Conservation (phyloP, 129 eudicot genomes). For the Heracleum sosnowskyi region DNA sequence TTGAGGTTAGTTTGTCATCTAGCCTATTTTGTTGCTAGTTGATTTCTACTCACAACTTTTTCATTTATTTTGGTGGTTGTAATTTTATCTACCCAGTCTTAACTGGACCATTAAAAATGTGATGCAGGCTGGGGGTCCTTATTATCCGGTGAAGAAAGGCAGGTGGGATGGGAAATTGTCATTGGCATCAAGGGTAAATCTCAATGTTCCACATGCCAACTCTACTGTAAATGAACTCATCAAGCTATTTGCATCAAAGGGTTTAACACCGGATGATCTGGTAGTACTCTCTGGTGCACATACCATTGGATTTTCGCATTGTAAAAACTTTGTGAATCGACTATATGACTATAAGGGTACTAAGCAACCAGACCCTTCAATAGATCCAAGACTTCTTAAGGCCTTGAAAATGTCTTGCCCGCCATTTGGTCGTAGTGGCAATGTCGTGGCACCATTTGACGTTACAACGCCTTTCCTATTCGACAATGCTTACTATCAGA, state of each 20-base stretch:
- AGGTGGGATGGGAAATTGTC: constrained; percentile 83
- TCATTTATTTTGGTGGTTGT: neutral
- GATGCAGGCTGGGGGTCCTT: constrained; percentile 72
- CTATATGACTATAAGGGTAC: constrained; percentile 62
- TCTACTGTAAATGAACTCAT: constrained; percentile 50
- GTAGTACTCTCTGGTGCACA: constrained; percentile 85
- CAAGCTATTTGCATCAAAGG: constrained; percentile 65
- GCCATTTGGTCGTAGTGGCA: constrained; percentile 52
- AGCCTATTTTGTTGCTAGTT: neutral
- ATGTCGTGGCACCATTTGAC: constrained; percentile 76
- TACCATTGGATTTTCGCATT: constrained; percentile 78
- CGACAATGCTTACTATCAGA: constrained; percentile 72
- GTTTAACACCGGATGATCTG: constrained; percentile 52
- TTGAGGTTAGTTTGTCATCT: neutral
- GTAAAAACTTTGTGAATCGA: constrained; percentile 51
- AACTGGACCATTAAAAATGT: neutral
- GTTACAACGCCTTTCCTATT: constrained; percentile 75
- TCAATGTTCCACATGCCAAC: constrained; percentile 53
- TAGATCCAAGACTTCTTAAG: constrained; percentile 67
- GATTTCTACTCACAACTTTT: neutral
- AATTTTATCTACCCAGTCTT: neutral
- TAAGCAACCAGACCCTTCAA: constrained; percentile 43
- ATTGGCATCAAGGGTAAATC: constrained; percentile 49
- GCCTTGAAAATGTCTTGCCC: constrained; percentile 90
- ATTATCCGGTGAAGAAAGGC: constrained; percentile 80